Base-by-base conservation (phyloP, 2,329 filamentous ascomycete species). In the Torrubiella hemipterigena region DNA sequence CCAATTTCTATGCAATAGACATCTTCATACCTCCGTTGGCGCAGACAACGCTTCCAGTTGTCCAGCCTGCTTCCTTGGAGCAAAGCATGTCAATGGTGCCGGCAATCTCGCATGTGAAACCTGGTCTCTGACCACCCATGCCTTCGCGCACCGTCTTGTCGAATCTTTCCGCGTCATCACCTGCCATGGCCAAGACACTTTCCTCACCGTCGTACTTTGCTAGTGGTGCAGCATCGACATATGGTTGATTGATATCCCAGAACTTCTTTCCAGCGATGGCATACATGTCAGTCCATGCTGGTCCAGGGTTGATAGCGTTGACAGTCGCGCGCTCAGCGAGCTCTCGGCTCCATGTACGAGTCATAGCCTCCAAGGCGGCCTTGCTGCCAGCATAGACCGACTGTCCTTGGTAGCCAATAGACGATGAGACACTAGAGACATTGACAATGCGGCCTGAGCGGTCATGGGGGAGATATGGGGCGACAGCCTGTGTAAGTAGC, bases 81-180 rank as follows among this genome's bases (percentile, higher is more conserved):
- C 77, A 82, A 24, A 83, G 56, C 76, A 83, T 81, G 7, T 68
- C 77, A 28, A 83, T 71, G 5, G 79, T 69, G 2, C 77, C 78
- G 1, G 78, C 79, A 53, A 83, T 64, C 54, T 83, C 79, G 24
- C 37, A 38, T 7, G 50, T 49, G 31, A 56, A 56, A 2, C 50
- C 54, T 1, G 54, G 54, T 16, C 54, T 37, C 32, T 49, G 39
- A 4, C 48, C 47, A 12, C 51, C 52, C 54, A 56, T 55, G 6
- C 37, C 38, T 33, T 48, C 44, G 30, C 46, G 44, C 25, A 56
- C 52, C 17, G 42, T 47, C 36, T 34, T 42, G 32, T 56, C 51
- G 28, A 56, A 57, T 31, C 45, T 42, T 17, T 46, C 42, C 9
- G 50, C 49, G 28, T 56, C 51, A 4, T 37, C 25, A 6, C 49